phyloP scores from a whole-genome alignment of 805 yeast genomes.

The Hanseniaspora nectarophila region DNA sequence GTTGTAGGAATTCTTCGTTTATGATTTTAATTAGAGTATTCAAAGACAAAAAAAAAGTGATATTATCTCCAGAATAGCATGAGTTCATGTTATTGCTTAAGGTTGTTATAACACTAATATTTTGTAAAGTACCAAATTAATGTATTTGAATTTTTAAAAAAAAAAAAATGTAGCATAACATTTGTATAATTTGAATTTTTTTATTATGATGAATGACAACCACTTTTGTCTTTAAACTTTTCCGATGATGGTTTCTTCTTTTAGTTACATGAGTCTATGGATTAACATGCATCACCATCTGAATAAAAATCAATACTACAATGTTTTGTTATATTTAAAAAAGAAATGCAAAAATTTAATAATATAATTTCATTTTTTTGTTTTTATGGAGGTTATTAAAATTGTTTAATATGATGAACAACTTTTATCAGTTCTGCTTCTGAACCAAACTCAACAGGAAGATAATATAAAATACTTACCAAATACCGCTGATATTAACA shows the following conservation, averaged over 20 bases:
- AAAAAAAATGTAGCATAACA: neutral
- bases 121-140: no score
- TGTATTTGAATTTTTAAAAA: neutral
- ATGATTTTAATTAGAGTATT: constrained; percentile 34
- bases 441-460: constrained; percentile 58
- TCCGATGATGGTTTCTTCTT: constrained; percentile 31
- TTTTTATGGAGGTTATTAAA: no score
- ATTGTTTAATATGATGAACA: constrained; percentile 56
- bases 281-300: constrained; percentile 98
- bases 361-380: constrained; percentile 1
- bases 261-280: constrained; percentile 56
- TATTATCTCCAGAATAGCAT: constrained; percentile 9
- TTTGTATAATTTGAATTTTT: constrained; percentile 22
- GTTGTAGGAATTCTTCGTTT: constrained; percentile 67
- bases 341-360: neutral
- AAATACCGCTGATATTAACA: constrained; percentile 11
- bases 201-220: constrained; percentile 29
- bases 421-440: constrained; percentile 87
- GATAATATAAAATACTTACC: constrained; percentile 39
- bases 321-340: no score
- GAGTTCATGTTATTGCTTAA: constrained; percentile 9
- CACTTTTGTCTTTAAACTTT: constrained; percentile 27
- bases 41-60: neutral
- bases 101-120: neutral
- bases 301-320: constrained; percentile 32